Conservation (phyloP, 805 yeast genomes). For the Ogataea nitratoaversa region DNA sequence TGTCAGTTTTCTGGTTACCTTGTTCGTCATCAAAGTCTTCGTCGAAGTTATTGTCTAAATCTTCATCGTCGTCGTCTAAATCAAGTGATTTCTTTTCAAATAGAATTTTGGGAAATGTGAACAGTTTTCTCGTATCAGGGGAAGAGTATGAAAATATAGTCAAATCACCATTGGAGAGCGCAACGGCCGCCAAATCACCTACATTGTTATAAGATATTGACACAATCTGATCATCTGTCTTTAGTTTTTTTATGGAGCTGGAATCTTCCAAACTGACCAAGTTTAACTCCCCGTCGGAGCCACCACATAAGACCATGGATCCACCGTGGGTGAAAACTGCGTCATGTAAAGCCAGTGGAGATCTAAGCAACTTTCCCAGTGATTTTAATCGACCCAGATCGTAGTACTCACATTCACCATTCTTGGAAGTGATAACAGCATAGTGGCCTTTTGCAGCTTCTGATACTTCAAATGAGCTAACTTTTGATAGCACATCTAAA, state of each 20-base stretch:
- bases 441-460: constrained; percentile 15
- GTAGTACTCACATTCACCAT: constrained; percentile 41
- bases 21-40: constrained; percentile 19
- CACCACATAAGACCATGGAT: constrained; percentile 54
- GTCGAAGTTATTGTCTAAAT: constrained; percentile 25
- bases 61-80: constrained; percentile 38
- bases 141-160: constrained; percentile 52
- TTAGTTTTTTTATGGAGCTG: constrained; percentile 28
- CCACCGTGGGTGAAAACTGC: constrained; percentile 59
- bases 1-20: constrained; percentile 31
- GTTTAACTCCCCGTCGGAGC: constrained; percentile 58
- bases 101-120: constrained; percentile 39
- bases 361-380: constrained; percentile 36
- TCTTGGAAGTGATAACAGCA: constrained; percentile 34
- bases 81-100: constrained; percentile 31
- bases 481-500: constrained; percentile 44
- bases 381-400: constrained; percentile 26
- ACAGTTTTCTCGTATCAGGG: constrained; percentile 48
- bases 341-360: constrained; percentile 47
- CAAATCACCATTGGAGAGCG: constrained; percentile 57
- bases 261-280: constrained; percentile 41
- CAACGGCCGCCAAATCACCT: constrained; percentile 53
- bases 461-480: constrained; percentile 38
- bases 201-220: constrained; percentile 52
- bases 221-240: constrained; percentile 51